These are phyloP conservation scores for Microthlaspi erraticum DNA, from an alignment of 345 rosid species.

Conservation along the genomic window DNA sequence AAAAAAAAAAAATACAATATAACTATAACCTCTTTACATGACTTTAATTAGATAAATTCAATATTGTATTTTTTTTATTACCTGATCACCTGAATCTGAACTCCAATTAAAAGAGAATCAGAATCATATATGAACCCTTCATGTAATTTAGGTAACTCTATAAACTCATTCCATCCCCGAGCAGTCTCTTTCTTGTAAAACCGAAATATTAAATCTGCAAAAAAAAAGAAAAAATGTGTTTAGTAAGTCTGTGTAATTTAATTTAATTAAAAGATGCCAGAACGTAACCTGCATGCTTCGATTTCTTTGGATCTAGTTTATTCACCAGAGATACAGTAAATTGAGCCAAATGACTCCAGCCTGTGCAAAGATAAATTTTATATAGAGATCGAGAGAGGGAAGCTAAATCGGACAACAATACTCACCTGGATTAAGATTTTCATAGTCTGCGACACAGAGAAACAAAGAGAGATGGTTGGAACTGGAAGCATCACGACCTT, in stretches of 20 bases:
- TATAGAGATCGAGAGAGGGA: neutral
- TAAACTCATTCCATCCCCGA: constrained; percentile 98
- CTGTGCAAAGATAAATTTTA: constrained; percentile 48
- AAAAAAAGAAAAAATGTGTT: constrained; percentile 32
- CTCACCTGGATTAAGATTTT: constrained; percentile 91
- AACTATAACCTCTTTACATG: too few relatives aligned
- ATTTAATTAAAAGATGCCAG: constrained; percentile 16
- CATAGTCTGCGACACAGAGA: constrained; percentile 90
- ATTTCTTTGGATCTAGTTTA: constrained; percentile 79
- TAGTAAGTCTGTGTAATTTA: constrained; percentile 30
- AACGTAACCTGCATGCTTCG: constrained; percentile 78
- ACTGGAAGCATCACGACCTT: constrained; percentile 91
- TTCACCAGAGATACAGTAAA: constrained; percentile 89
- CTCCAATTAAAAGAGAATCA: constrained; percentile 82
- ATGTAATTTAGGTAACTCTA: constrained; percentile 79
- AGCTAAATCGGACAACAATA: constrained; percentile 31
- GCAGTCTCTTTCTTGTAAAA: constrained; percentile 93
- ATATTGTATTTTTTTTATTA: constrained; percentile 36
- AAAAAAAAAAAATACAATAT: neutral
- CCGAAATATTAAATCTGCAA: constrained; percentile 87
- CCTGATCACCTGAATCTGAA: constrained; percentile 98
- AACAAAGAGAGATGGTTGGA: constrained; percentile 58
- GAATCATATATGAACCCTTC: constrained; percentile 94
- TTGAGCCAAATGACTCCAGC: constrained; percentile 98
- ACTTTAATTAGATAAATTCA: constrained; percentile 10